A percentile compares a stretch with the other conserved stretches of the same genome.
Conservation (phyloP, 179 eudicot species). For the Camellia oleifera region DNA sequence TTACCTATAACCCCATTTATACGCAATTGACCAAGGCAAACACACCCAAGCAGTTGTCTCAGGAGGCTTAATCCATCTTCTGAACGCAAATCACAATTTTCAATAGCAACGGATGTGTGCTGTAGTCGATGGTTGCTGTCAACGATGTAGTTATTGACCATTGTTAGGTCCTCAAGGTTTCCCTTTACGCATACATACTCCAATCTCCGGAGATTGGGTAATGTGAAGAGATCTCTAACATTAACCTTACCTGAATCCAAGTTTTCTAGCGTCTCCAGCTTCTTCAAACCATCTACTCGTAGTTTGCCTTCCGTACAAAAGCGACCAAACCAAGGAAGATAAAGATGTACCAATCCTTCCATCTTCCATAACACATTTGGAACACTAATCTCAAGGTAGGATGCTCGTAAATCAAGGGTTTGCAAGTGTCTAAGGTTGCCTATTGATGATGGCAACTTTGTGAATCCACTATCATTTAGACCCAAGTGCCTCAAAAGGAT, state of each 20-base stretch:
- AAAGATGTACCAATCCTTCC: constrained; percentile 5
- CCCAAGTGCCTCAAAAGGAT: too few species aligned
- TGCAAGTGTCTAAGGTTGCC: not conserved
- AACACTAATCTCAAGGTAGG: not conserved
- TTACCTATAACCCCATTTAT: too few species aligned
- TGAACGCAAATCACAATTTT: not conserved
- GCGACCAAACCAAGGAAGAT: not conserved
- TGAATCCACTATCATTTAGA: not conserved
- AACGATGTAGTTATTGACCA: not conserved
- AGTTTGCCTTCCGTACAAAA: not conserved
- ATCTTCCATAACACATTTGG: not conserved
- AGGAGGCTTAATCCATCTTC: not conserved
- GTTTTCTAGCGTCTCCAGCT: constrained; percentile 18
- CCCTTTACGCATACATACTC: too few species aligned
- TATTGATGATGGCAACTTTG: not conserved
- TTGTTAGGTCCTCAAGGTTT: not conserved
- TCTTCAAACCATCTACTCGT: not conserved
- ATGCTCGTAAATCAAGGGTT: not conserved
- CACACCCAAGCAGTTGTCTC: too few species aligned
- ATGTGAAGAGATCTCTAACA: constrained; percentile 10
- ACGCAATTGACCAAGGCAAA: too few species aligned
- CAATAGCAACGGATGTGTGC: not conserved
- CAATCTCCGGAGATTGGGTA: constrained; percentile 16
- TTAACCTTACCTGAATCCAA: constrained; percentile 4
- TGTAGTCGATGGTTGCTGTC: not conserved